Evolutionary conservation across 2,329 filamentous ascomycete genomes (phyloP).

Genomic region (Didymella exigua): DNA sequence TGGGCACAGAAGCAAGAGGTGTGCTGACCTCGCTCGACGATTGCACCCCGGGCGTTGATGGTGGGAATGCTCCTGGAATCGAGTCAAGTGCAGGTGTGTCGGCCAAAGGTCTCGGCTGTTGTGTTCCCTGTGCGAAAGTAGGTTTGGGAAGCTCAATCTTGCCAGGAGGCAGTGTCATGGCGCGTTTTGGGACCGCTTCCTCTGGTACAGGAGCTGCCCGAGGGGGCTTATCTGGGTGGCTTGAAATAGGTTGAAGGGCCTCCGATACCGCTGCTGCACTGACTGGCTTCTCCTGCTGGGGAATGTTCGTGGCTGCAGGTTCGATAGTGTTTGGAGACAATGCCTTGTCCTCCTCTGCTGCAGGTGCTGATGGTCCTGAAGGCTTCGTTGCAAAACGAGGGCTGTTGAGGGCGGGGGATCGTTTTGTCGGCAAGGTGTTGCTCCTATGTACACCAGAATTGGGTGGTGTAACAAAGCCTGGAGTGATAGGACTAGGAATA

Average conservation of each 20-base stretch:
- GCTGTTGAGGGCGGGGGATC: slow-evolving; percentile 70
- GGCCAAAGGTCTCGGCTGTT: slow-evolving; percentile 30
- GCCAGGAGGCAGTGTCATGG: slow-evolving; percentile 29
- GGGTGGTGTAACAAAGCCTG: slow-evolving; percentile 45
- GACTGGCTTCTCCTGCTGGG: slow-evolving; percentile 16
- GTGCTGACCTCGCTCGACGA: slow-evolving; percentile 49
- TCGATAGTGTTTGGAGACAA: slow-evolving; percentile 25
- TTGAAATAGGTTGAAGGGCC: slow-evolving; percentile 8
- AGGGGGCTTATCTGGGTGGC: not conserved
- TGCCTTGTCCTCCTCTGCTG: slow-evolving; percentile 35
- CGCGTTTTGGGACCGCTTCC: slow-evolving; percentile 20
- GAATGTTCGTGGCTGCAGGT: slow-evolving; percentile 15
- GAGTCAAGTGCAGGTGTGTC: slow-evolving; percentile 35
- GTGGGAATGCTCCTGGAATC: slow-evolving; percentile 67
- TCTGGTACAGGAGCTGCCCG: slow-evolving; percentile 10
- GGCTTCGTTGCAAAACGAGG: slow-evolving; percentile 51
- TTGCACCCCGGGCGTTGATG: slow-evolving; percentile 53
- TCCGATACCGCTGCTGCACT: slow-evolving; percentile 11
- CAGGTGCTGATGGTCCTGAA: slow-evolving; percentile 60
- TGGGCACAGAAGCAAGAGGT: slow-evolving; percentile 28
- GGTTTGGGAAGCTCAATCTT: slow-evolving; percentile 36
- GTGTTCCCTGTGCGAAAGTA: slow-evolving; percentile 21
- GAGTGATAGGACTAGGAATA: slow-evolving; percentile 65
- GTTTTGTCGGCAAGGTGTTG: slow-evolving; percentile 92
- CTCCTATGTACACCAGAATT: slow-evolving; percentile 71